Evolutionary conservation across 2,329 filamentous ascomycete species (phyloP).

Genomic region (Ustilaginoidea virens): DNA sequence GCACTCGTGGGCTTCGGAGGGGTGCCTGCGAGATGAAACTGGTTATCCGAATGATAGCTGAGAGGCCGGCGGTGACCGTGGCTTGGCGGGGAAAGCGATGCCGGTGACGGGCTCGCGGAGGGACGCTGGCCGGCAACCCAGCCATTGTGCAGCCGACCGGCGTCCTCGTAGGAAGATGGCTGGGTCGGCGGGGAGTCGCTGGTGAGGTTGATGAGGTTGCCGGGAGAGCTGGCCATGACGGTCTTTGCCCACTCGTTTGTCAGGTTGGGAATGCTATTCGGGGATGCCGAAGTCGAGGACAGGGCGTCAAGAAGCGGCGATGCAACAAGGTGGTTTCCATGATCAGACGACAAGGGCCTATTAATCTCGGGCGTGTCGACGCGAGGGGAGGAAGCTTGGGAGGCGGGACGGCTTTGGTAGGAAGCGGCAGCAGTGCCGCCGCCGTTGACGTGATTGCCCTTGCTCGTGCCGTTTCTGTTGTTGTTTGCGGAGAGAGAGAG

Average conservation of each 20-base stretch:
- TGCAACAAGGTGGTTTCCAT: conserved; percentile 23
- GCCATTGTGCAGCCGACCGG: conserved; percentile 25
- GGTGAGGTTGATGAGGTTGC: conserved; percentile 34
- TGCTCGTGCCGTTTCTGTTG: conserved; percentile 7
- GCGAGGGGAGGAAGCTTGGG: conserved; percentile 28
- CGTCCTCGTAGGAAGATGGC: conserved; percentile 35
- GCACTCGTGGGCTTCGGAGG: conserved; percentile 20
- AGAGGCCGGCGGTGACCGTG: conserved; percentile 26
- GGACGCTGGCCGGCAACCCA: conserved; percentile 31
- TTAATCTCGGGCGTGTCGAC: conserved; percentile 30
- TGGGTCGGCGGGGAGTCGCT: conserved; percentile 38
- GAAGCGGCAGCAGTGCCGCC: conserved; percentile 15
- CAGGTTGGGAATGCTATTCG: conserved; percentile 31
- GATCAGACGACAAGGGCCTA: conserved; percentile 23
- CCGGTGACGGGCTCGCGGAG: conserved; percentile 26
- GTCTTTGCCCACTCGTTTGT: conserved; percentile 29
- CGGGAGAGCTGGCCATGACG: conserved; percentile 31
- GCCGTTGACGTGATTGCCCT: conserved; percentile 13
- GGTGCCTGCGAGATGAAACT: conserved; percentile 25
- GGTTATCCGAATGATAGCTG: conserved; percentile 38
- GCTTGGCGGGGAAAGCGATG: conserved; percentile 24
- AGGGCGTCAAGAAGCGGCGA: conserved; percentile 34
- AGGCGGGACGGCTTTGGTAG: conserved; percentile 20
- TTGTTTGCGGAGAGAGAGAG: conserved; percentile 8
- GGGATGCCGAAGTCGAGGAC: conserved; percentile 31